These are phyloP conservation scores for Saposhnikovia divaricata DNA, from an alignment of 129 eudicot genomes.

Conservation along the genomic window DNA sequence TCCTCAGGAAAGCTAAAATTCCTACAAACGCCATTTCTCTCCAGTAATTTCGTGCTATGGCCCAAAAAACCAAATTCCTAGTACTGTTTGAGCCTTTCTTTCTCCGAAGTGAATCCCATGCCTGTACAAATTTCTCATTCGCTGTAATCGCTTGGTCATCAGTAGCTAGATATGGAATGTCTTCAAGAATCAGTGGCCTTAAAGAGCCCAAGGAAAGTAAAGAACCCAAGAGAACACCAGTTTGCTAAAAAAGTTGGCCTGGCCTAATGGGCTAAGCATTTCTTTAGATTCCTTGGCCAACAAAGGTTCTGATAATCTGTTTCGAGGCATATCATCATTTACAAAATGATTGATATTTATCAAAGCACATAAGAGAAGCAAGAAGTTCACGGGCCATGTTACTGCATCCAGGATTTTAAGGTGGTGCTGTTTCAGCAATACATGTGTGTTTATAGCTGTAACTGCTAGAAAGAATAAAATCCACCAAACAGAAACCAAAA, in stretches of 20 bases:
- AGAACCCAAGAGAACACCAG: conserved; percentile 53
- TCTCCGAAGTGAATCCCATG: conserved; percentile 26
- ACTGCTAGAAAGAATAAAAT: not conserved
- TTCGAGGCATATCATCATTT: not conserved
- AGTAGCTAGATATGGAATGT: conserved; percentile 43
- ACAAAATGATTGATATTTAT: conserved; percentile 15
- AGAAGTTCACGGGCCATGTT: conserved; percentile 41
- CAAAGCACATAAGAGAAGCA: conserved; percentile 36
- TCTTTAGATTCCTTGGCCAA: conserved; percentile 17
- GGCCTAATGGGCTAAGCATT: conserved; percentile 12
- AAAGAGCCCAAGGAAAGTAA: conserved; percentile 38
- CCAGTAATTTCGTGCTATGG: conserved; percentile 32
- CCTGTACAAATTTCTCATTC: conserved; percentile 26
- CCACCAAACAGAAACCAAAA: conserved; percentile 30
- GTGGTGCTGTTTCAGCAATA: conserved; percentile 12
- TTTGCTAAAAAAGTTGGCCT: conserved; percentile 33
- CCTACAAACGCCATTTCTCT: conserved; percentile 41
- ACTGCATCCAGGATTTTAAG: conserved; percentile 25
- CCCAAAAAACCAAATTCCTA: conserved; percentile 26
- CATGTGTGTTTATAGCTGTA: conserved; percentile 23
- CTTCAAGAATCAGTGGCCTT: conserved; percentile 38
- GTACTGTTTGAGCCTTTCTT: conserved; percentile 17
- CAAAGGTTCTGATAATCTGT: conserved; percentile 28
- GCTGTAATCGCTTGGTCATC: conserved; percentile 53
- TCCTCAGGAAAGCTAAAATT: conserved; percentile 28